Base-by-base conservation (phyloP, 2,329 filamentous ascomycete genomes). In the Ascochyta viciae-villosae region DNA sequence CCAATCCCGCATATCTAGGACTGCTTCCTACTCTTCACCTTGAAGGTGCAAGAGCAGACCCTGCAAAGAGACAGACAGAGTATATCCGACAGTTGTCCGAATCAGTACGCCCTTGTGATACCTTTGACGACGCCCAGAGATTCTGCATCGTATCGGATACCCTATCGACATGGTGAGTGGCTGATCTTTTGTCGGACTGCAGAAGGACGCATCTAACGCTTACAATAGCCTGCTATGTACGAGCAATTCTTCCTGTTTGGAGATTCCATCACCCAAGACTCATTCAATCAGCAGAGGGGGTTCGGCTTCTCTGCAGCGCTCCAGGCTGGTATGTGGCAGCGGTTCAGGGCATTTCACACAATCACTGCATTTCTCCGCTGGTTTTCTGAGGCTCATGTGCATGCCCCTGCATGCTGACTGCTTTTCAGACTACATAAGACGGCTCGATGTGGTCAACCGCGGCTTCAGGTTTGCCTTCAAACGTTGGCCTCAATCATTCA, bases 401-500 rank as follows among this genome's bases (percentile, higher is more conserved):
- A 44, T 34, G 46, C 45, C 39, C 42, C 24, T 57, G 50, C 38
- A 48, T 50, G 54, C 56, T 50, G 54, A 44, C 43, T n/a, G n/a
- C 8, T 19, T 19, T 4, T 15, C 38, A 94, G 91, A 84, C 53
- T 93, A 91, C 71, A 85, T 86, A 45, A 87, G 94, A 54, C 86
- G 87, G 33, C 81, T 95, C 13, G 95, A 98, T 77, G 86, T 98
- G 42, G 80, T 98, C 67, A 96, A 97, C 74, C 86, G 92, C 40
- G 95, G 95, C 5, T 87, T 96, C 61, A 90, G 86, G 66, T 85
- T 74, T 50, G 50, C 34, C 33, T 52, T 3, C 34, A 16, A 31
- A 19, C 38, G 7, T 24, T 1, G 24, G 10, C n/a, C 4, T 16
- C 10, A 9, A 6, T 5, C n/a, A 19, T 12, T 1, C 23, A n/a